phyloP scores from a whole-genome alignment of 1,284 basidiomycete genomes.

The Apiotrichum montevideense region DNA sequence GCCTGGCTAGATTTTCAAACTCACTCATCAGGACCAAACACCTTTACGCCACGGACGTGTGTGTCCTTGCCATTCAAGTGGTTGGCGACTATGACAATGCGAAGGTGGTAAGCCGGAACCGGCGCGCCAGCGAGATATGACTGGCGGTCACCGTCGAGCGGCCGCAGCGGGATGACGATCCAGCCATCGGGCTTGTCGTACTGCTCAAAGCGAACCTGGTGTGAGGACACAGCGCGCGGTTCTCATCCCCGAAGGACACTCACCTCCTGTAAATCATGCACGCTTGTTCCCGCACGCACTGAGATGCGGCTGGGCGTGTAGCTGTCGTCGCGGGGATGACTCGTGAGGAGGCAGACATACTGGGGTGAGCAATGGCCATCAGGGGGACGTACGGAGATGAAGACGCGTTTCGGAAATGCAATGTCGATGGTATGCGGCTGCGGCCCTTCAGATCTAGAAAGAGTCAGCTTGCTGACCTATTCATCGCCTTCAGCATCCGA shows the following conservation, averaged over 20 bases:
- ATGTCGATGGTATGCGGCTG: conserved; percentile 95
- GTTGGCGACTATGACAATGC: conserved; percentile 84
- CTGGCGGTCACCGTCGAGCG: conserved; percentile 68
- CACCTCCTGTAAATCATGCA: conserved; percentile 82
- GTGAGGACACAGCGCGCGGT: neutral
- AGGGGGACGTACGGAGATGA: conserved; percentile 64
- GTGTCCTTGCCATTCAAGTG: conserved; percentile 99
- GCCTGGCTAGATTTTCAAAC: conserved; percentile 45
- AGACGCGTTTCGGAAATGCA: conserved; percentile 84
- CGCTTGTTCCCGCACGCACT: conserved; percentile 84
- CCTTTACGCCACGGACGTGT: conserved; percentile 80
- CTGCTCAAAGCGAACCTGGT: conserved; percentile 64
- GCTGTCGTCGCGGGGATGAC: conserved; percentile 84
- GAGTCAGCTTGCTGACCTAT: no score
- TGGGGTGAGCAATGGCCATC: conserved; percentile 50
- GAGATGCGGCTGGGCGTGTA: conserved; percentile 91
- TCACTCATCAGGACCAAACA: conserved; percentile 78
- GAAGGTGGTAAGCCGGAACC: conserved; percentile 80
- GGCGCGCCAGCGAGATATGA: conserved; percentile 61
- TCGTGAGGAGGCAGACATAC: conserved; percentile 88
- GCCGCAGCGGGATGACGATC: conserved; percentile 81
- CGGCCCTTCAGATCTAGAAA: conserved; percentile 81
- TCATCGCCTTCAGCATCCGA: conserved; percentile 21
- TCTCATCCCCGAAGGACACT: conserved; percentile 12
- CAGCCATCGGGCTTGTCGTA: conserved; percentile 90